These are phyloP conservation scores for Podospora australis DNA, from an alignment of 495 filamentous ascomycete genomes.

Conservation along the genomic window DNA sequence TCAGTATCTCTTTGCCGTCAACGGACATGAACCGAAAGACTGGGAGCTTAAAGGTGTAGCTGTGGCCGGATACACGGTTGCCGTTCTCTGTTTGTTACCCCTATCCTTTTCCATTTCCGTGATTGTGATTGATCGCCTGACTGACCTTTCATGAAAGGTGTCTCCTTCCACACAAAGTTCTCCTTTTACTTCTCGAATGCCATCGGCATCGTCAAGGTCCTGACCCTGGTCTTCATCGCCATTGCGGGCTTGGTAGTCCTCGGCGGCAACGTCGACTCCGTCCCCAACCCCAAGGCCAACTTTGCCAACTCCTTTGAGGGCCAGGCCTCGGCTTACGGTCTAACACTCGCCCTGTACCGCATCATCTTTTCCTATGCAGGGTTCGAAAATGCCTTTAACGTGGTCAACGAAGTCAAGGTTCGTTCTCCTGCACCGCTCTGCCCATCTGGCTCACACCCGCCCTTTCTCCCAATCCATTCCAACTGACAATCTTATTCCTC, in stretches of 20 bases:
- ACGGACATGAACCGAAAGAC: conserved; percentile 36
- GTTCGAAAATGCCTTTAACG: conserved; percentile 56
- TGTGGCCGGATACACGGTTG: conserved; percentile 51
- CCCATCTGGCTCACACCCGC: not conserved
- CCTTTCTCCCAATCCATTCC: not conserved
- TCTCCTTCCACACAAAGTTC: conserved; percentile 47
- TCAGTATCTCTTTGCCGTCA: conserved; percentile 50
- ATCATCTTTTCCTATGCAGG: conserved; percentile 60
- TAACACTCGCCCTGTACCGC: conserved; percentile 55
- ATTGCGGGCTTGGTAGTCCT: conserved; percentile 57
- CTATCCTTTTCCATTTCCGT: not conserved
- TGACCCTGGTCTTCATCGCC: conserved; percentile 52
- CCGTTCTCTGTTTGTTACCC: conserved; percentile 34
- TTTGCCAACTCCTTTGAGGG: conserved; percentile 54
- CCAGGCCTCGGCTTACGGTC: conserved; percentile 38
- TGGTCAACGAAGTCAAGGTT: conserved; percentile 58
- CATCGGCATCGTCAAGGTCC: conserved; percentile 51
- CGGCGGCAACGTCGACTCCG: conserved; percentile 47
- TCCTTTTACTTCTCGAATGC: conserved; percentile 49
- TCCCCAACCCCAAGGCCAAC: conserved; percentile 50
- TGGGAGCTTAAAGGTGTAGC: conserved; percentile 62
- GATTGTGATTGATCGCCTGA: not conserved
- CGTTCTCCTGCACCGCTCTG: not conserved
- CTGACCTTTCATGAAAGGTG: conserved; percentile 24
- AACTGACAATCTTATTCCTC: not conserved